Evolutionary conservation across 805 yeast species (phyloP), one percentile per base, ranked within the genome.

Genomic region (Cyberlindnera mycetangii): DNA sequence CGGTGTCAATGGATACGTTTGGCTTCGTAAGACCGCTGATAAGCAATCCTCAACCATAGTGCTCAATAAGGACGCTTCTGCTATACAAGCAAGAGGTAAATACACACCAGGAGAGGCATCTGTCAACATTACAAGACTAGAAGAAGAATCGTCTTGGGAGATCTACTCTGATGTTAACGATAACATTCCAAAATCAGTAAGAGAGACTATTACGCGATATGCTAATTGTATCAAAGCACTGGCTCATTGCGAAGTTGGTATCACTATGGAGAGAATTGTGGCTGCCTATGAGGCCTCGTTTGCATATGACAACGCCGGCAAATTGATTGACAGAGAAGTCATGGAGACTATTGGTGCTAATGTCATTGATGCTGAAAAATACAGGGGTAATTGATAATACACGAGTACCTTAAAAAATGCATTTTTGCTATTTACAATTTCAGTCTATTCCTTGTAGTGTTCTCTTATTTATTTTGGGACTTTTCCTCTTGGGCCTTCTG

Each of bases 1-100:
- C 34, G 99, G 99, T 25, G 95, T 92, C 9, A 93, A 95, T 62
- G 99, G 99, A 4, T 92, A 76, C 60, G 77, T 93, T 37, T 93
- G 99, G 99, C 68, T 93, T 41, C 79, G 87, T 58, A 88, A 88
- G 60, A 79, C 93, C 0, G 66, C 72, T 3, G 57, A 60, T 38
- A 68, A 65, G 22, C 38, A 42, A 19, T 31, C 22, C 4, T 14
- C 20, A 18, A 25, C 24, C 30, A 5, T 53, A 41, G 45, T 58
- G 61, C 12, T 52, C 58, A 42, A 52, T 24, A 61, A 56, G n/a
- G 66, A 69, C n/a, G 68, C 69, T 7, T 56, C 70, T 2, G 70
- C 56, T 1, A 40, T 58, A 7, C 37, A 45, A 10, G 37, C 56
- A 3, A 54, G 52, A 25, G 63, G 63, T 5, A 61, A 66, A 3